These are phyloP conservation scores for Copromyces sp. DNA, from an alignment of 495 filamentous ascomycete species.

Conservation along the genomic window DNA sequence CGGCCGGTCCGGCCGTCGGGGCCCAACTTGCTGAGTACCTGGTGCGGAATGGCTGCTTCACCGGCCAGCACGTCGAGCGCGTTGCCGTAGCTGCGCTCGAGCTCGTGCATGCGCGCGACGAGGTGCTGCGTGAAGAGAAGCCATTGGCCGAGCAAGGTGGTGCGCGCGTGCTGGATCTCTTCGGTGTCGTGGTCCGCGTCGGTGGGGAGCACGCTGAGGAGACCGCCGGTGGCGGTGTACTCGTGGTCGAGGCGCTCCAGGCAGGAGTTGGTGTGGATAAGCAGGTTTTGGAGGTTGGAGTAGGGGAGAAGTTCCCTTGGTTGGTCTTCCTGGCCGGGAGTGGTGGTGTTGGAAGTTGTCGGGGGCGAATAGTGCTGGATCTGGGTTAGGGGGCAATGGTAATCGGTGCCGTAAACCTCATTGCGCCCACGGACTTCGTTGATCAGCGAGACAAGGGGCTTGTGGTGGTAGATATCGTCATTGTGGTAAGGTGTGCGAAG, in stretches of 20 bases:
- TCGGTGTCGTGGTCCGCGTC: slow-evolving; percentile 19
- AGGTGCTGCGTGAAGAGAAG: slow-evolving; percentile 38
- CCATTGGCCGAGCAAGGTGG: slow-evolving; percentile 40
- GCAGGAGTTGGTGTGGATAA: slow-evolving; percentile 43
- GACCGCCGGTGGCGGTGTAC: slow-evolving; percentile 38
- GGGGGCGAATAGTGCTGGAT: neutral
- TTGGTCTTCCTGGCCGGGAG: slow-evolving; percentile 8
- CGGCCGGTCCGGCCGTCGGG: slow-evolving; percentile 29
- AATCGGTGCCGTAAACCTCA: slow-evolving; percentile 28
- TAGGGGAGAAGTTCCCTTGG: slow-evolving; percentile 22
- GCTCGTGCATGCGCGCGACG: slow-evolving; percentile 37
- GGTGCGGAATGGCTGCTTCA: slow-evolving; percentile 37
- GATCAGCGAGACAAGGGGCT: slow-evolving; percentile 32
- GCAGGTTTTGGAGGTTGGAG: slow-evolving; percentile 35
- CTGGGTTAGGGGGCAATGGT: slow-evolving; percentile 32
- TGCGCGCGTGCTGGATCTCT: slow-evolving; percentile 24
- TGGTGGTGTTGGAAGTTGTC: neutral
- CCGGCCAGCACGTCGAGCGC: slow-evolving; percentile 35
- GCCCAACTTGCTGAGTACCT: slow-evolving; percentile 24
- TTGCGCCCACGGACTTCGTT: slow-evolving; percentile 33
- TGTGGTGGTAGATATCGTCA: slow-evolving; percentile 32
- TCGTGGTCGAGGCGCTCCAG: slow-evolving; percentile 47
- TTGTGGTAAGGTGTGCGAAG: slow-evolving; percentile 34
- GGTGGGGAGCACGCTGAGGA: slow-evolving; percentile 37
- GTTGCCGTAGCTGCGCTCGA: slow-evolving; percentile 39